A percentile compares a stretch with the other conserved stretches of the same genome.
Evolutionary conservation across 176 grass and related monocot species (phyloP).

Genomic region (Cymbopogon citratus): DNA sequence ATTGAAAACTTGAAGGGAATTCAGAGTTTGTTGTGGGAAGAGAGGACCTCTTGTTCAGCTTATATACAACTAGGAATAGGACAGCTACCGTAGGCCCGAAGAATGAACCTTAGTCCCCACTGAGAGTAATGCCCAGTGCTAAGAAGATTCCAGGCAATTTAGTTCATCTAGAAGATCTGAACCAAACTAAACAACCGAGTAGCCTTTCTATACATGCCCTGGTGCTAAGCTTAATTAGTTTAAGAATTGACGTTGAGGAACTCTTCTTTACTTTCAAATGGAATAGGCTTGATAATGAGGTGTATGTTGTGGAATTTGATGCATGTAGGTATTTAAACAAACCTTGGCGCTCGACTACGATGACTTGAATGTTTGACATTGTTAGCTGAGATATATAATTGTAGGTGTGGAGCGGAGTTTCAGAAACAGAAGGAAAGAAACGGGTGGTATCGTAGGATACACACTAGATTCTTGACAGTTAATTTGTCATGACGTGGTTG

Average conservation of each 20-base stretch:
- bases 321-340: neutral
- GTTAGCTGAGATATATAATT: neutral
- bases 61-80: neutral
- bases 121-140: neutral
- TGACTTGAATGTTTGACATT: conserved; percentile 8
- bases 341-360: neutral
- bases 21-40: neutral
- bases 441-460: neutral
- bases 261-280: neutral
- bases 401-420: neutral
- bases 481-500: neutral
- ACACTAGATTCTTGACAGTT: neutral
- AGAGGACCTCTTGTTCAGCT: neutral
- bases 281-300: neutral
- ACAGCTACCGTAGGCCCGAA: neutral
- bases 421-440: neutral
- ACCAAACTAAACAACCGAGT: neutral
- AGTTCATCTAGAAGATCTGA: neutral
- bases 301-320: neutral
- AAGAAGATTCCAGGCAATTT: conserved; percentile 9
- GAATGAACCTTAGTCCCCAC: neutral
- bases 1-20: no score
- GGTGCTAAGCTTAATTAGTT: neutral
- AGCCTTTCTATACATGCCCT: neutral
- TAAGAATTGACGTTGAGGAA: conserved; percentile 7